A percentile compares a stretch with the other conserved stretches of the same genome.
phyloP scores from a whole-genome alignment of 169 alveolate species.

The Toxoplasma gondii region DNA sequence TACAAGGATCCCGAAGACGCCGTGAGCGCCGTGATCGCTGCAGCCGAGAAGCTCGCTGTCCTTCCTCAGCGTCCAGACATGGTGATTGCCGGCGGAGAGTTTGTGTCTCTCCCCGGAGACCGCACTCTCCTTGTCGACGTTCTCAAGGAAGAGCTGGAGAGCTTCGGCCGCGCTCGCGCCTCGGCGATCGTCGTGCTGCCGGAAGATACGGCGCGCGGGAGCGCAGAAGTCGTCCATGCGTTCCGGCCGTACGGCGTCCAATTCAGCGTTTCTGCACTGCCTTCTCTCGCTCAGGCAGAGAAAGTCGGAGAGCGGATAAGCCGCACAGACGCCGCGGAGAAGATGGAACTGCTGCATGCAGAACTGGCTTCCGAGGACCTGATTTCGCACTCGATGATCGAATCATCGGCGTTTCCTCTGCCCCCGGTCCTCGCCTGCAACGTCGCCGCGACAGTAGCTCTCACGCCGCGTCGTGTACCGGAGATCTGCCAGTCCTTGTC shows the following conservation, averaged over 20 bases:
- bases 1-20: constrained; percentile 48
- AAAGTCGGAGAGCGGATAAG: not conserved
- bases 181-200: not conserved
- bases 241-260: constrained; percentile 10
- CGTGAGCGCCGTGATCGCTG: constrained; percentile 31
- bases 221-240: not conserved
- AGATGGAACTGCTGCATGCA: not conserved
- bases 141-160: not conserved
- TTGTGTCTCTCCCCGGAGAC: constrained; percentile 33
- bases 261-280: not conserved
- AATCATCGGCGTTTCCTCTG: not conserved
- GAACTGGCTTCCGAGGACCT: not conserved
- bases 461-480: not conserved
- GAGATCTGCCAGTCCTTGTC: constrained; percentile 35
- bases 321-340: not conserved
- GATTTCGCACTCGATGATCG: not conserved
- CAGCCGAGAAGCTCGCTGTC: constrained; percentile 50
- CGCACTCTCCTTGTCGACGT: not conserved
- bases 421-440: constrained; percentile 7
- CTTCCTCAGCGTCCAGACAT: constrained; percentile 43
- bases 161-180: not conserved
- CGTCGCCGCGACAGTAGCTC: not conserved
- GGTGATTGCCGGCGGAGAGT: constrained; percentile 19
- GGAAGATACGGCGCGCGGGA: not conserved
- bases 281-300: not conserved